Conservation (phyloP, 495 filamentous ascomycete genomes). For the Bryoglossum gracile region DNA sequence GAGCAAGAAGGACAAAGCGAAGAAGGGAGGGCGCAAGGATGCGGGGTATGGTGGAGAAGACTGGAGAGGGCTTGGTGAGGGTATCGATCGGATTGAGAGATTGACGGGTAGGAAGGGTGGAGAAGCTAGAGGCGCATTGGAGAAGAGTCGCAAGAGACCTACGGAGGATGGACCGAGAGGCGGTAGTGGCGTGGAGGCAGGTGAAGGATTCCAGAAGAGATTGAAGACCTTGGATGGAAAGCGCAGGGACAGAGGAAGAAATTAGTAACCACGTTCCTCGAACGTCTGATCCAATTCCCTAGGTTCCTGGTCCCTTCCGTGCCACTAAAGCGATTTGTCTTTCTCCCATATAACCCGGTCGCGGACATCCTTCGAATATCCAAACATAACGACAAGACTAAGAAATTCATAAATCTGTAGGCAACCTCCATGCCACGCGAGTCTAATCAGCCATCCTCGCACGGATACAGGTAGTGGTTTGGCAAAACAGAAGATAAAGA, state of each 20-base stretch:
- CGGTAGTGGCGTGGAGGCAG: slow-evolving; percentile 49
- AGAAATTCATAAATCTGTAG: no score
- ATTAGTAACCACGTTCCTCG: no score
- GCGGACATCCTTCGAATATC: no score
- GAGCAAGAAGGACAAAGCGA: slow-evolving; percentile 66
- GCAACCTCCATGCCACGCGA: no score
- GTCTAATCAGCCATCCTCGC: no score
- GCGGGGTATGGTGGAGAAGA: slow-evolving; percentile 75
- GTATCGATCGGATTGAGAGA: slow-evolving; percentile 67
- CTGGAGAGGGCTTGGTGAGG: slow-evolving; percentile 70
- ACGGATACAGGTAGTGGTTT: no score
- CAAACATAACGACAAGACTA: no score
- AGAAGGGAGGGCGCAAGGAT: slow-evolving; percentile 40
- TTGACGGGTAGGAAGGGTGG: slow-evolving; percentile 55
- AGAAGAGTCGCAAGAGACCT: slow-evolving; percentile 74
- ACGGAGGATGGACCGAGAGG: slow-evolving; percentile 51
- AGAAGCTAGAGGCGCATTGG: slow-evolving; percentile 53
- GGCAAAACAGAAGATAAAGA: no score
- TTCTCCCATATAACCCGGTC: no score
- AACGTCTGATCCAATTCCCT: no score
- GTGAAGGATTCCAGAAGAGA: slow-evolving; percentile 66
- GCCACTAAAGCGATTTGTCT: no score
- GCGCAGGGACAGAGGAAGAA: slow-evolving; percentile 44
- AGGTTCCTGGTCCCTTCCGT: no score
- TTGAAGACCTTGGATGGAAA: slow-evolving; percentile 57